A percentile compares a stretch with the other conserved stretches of the same genome.
Conservation (phyloP, 169 alveolate species). For the Blepharisma undulans region DNA sequence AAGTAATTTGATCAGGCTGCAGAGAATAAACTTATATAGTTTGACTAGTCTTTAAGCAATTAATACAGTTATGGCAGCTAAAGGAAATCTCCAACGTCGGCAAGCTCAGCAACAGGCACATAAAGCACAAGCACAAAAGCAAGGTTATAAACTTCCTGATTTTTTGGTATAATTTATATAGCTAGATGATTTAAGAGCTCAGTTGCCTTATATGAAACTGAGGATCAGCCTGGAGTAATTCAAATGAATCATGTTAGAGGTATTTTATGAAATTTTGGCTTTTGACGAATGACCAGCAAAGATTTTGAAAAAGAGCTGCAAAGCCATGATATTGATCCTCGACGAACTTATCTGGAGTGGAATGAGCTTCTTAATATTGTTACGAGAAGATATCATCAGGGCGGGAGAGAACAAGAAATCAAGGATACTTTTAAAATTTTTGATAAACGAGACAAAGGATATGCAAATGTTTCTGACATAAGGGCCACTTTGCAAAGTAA, state of each 20-base stretch:
- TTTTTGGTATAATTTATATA: neutral
- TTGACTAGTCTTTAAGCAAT: too few relatives aligned
- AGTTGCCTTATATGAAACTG: constrained; percentile 25
- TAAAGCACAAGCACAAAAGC: constrained; percentile 5
- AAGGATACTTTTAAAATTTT: constrained; percentile 38
- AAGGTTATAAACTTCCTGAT: constrained; percentile 32
- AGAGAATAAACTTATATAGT: too few relatives aligned
- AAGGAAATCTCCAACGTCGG: neutral
- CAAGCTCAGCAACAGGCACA: neutral
- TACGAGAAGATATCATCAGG: neutral
- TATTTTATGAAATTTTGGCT: constrained; percentile 36
- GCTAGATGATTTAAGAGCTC: constrained; percentile 29
- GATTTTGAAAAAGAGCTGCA: constrained; percentile 32
- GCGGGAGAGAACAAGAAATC: constrained; percentile 36
- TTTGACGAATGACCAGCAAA: constrained; percentile 32
- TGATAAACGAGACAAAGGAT: constrained; percentile 34
- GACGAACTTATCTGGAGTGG: neutral
- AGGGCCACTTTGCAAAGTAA: neutral
- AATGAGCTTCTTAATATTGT: constrained; percentile 30
- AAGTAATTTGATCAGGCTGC: too few relatives aligned
- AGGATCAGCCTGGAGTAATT: constrained; percentile 6
- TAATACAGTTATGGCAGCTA: neutral
- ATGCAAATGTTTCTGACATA: neutral
- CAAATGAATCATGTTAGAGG: constrained; percentile 30
- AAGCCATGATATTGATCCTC: neutral